Percentiles rank a stretch among this genome's conserved stretches.
These are phyloP conservation scores for Heimioporus sp. DNA, from an alignment of 768 basidiomycete species.

Conservation along the genomic window DNA sequence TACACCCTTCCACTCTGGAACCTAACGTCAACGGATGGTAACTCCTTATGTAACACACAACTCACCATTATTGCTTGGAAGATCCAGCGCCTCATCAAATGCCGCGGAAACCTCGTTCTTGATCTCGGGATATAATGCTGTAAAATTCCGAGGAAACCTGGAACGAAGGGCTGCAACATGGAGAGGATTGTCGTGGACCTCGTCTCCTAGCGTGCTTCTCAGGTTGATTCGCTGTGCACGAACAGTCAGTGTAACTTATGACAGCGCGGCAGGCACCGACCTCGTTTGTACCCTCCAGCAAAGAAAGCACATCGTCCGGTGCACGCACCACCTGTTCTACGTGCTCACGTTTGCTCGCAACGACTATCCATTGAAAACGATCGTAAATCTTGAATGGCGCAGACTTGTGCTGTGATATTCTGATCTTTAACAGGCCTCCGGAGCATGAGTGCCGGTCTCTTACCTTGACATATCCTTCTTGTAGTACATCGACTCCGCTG, in stretches of 20 bases:
- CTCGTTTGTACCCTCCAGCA: too few species aligned
- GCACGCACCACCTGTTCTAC: too few species aligned
- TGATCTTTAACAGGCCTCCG: too few species aligned
- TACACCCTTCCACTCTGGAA: conserved; percentile 40
- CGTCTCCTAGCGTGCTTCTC: conserved; percentile 36
- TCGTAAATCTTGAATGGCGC: too few species aligned
- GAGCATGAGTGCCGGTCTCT: too few species aligned
- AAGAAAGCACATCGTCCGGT: too few species aligned
- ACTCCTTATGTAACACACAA: neutral
- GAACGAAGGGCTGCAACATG: conserved; percentile 28
- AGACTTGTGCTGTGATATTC: too few species aligned
- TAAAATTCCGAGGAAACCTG: conserved; percentile 38
- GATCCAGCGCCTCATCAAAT: conserved; percentile 37
- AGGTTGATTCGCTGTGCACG: conserved; percentile 34
- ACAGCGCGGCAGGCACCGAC: too few species aligned
- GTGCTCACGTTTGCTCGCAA: too few species aligned
- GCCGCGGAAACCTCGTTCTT: conserved; percentile 43
- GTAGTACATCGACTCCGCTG: too few species aligned
- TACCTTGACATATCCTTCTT: too few species aligned
- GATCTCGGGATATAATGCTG: conserved; percentile 38
- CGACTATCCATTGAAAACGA: too few species aligned
- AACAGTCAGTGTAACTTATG: neutral
- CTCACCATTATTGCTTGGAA: conserved; percentile 11
- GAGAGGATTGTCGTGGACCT: conserved; percentile 25
- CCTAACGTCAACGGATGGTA: neutral